Base-by-base conservation (phyloP, 352 stramenopile species). In the Labyrinthula sp. region DNA sequence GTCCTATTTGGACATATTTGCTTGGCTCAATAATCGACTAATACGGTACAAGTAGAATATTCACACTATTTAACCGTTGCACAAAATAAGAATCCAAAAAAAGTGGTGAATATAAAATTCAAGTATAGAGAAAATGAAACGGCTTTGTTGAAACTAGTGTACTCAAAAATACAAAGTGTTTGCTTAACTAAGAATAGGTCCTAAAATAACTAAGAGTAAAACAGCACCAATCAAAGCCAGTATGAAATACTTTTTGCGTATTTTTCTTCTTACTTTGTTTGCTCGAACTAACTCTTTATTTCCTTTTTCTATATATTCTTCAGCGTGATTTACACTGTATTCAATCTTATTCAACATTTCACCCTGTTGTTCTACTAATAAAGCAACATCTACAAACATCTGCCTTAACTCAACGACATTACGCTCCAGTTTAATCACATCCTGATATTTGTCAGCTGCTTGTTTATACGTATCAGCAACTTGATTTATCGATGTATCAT, bases 341-440 rank as follows among this genome's bases (percentile, higher is more conserved):
- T 97, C 86, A 59, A 97, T 95, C 49, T 95, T 79, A 62, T 98
- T 84, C 10, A 97, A 67, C 60, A 96, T 69, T 57, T 96, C 89
- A 35, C 85, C 86, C 45, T 72, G 65, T 62, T 94, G 82, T 54
- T 96, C 87, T 6, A 92, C 89, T 6, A 98, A 62, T 14, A 96
- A 61, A 7, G 86, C 86, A 64, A 97, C 75, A 65, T 98, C 89
- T 34, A 95, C 65, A 62, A 98, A 97, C 86, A 98, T 95, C 73
- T 96, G 86, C 62, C 97, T 81, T 18, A 98, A 66, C 56, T 95
- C 85, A 1, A 82, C 76, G 18, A 97, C 87, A 54, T 68, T 89
- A 46, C 88, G 72, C 62, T 95, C 87, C 12, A 98, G 64, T 26
- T 75, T 76, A 25, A 95, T 65, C 12, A 97, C 83, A 60, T 97